Base-by-base conservation (phyloP, 2,329 filamentous ascomycete species). In the Lasiodiplodia sp. region DNA sequence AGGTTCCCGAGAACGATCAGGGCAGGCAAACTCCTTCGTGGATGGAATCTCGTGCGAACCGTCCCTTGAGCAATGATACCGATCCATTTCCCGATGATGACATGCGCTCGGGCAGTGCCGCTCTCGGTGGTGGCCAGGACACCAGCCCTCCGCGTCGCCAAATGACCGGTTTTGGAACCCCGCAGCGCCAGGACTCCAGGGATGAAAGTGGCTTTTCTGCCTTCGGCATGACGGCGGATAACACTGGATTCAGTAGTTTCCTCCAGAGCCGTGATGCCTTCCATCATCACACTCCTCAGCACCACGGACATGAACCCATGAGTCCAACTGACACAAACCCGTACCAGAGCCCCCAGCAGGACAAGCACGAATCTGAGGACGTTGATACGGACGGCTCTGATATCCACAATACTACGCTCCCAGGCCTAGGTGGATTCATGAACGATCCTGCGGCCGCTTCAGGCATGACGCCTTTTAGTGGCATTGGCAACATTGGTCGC, bases 311-410 rank as follows among this genome's bases (percentile, higher is more conserved):
- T 72, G 92, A 93, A 69, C 91, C 92, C 0, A 88, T 93, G 76
- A 69, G 68, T 38, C 96, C 96, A 12, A 96, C 94, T 0, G 93
- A 97, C 75, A 98, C 96, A 3, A 99, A 99, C 76, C 96, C 96
- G 1, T 99, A 96, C 77, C 92, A 94, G 72, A 98, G 95, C 78
- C 96, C 96, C 2, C 89, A 92, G 8, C 92, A 91, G 47, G 91
- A 94, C 31, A 89, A 89, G 55, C 84, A 83, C 5, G 89, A 92
- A 58, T 87, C 87, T 21, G 87, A 89, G 69, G 86, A 87, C 71
- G 84, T 86, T 56, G 87, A 91, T 55, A 81, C 83, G 6, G 84
- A 85, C 64, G 86, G 86, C 31, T 83, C 86, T 58, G 84, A 86
- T 70, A 84, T 85, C 63, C 83, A 84, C 66, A 83, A 84, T 67